Evolutionary conservation across 257 asterid genomes (phyloP).

Genomic region (Solanum sparsipilum): DNA sequence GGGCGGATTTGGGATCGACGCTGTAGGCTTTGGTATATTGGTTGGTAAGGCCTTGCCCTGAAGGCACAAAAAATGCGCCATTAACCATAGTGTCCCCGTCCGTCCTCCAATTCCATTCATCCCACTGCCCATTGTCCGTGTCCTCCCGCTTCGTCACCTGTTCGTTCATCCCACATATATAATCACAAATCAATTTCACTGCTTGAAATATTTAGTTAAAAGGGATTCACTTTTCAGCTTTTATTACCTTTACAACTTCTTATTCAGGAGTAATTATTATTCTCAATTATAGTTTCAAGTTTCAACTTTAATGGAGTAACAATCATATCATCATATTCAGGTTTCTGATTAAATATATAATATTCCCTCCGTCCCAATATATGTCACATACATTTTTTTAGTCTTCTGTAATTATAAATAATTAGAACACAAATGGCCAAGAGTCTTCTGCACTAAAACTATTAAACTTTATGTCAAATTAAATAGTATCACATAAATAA

Average conservation of each 20-base stretch:
- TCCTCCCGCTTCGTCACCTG: slow-evolving; percentile 33
- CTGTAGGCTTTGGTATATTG: slow-evolving; percentile 28
- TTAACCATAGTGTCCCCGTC: slow-evolving; percentile 30
- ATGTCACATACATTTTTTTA: too few relatives aligned
- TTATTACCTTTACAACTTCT: not conserved
- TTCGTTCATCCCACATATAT: not conserved
- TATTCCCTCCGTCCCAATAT: too few relatives aligned
- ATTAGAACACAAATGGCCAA: too few relatives aligned
- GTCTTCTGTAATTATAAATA: too few relatives aligned
- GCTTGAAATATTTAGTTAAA: not conserved
- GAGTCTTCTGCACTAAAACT: too few relatives aligned
- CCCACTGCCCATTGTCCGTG: slow-evolving; percentile 13
- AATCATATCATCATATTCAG: not conserved
- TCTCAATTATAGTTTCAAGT: not conserved
- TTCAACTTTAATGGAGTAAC: not conserved
- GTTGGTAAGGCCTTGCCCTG: slow-evolving; percentile 19
- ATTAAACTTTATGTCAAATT: too few relatives aligned
- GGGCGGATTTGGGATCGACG: slow-evolving; percentile 24
- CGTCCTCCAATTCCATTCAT: slow-evolving; percentile 29
- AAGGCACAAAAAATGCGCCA: slow-evolving; percentile 29
- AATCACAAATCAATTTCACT: not conserved
- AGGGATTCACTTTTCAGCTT: not conserved
- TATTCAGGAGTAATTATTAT: not conserved
- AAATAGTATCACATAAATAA: too few relatives aligned
- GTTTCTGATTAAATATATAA: not conserved